Base-by-base conservation (phyloP, 2,329 filamentous ascomycete genomes). In the Talaromyces atroroseus region DNA sequence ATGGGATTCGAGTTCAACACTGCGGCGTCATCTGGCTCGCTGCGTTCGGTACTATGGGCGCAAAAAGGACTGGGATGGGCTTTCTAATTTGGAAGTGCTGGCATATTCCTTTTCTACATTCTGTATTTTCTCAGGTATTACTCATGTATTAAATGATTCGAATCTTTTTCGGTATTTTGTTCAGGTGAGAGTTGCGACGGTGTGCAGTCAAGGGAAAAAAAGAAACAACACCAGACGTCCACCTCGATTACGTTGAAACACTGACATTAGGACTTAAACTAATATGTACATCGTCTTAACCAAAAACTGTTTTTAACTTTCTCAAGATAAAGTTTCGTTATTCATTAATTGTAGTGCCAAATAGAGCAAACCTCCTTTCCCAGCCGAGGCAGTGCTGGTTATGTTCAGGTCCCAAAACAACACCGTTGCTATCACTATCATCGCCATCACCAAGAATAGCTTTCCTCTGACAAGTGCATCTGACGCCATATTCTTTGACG, bases 401-500 rank as follows among this genome's bases (percentile, higher is more conserved):
- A 16, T 72, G 66, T 60, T 82, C 56, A 18, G 51, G 42, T 3
- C 52, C 50, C 1, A 49, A 10, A 5, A 58, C 32, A 18, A 42
- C 24, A 20, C 51, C 72, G 52, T 64, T 60, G 55, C 61, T 59
- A 56, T 67, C 44, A n/a, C 51, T 51, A 11, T 58, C 52, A 32
- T 54, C 54, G 18, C 56, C 56, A 38, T 76, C 74, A 5, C 55
- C 72, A 50, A 44, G 29, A 48, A 23, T 26, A 36, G 32, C 14
- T 40, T 23, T 29, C 14, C 38, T 53, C 20, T 48, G 57, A 60
- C 71, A 68, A 18, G 56, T 58, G 54, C 67, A 70, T 32, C 38
- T 76, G 47, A 88, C 73, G 5, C 87, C 88, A 62, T 88, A 91
- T 67, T 91, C 86, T 60, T 79, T 79, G 59, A 92, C 79, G 63